phyloP scores from a whole-genome alignment of 2,329 filamentous ascomycete genomes.

The Chaetomium sp. region DNA sequence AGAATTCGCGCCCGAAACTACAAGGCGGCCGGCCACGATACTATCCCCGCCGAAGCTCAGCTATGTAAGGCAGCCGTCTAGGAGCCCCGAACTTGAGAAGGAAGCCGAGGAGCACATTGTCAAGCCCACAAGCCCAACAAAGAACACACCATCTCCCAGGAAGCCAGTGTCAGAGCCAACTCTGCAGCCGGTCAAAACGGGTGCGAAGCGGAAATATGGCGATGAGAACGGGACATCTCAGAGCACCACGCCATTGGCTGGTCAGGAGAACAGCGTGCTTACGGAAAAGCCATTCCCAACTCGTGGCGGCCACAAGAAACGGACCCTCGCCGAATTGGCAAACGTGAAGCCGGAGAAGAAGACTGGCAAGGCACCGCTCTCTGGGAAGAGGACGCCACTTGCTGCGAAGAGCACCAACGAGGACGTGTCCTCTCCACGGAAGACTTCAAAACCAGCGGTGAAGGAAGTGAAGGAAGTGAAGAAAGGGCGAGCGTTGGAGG shows the following conservation, averaged over 20 bases:
- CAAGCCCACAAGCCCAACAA: conserved; percentile 2
- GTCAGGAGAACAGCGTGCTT: conserved; percentile 25
- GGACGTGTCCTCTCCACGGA: conserved; percentile 53
- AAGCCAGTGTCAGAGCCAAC: neutral
- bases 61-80: conserved; percentile 15
- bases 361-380: conserved; percentile 41
- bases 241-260: conserved; percentile 29
- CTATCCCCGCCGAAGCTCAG: conserved; percentile 20
- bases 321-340: conserved; percentile 42
- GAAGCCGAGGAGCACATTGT: neutral
- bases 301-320: conserved; percentile 30
- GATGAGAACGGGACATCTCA: conserved; percentile 44
- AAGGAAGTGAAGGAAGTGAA: conserved; percentile 31
- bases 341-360: conserved; percentile 36
- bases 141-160: neutral
- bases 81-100: conserved; percentile 12
- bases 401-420: conserved; percentile 55
- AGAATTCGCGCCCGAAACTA: conserved; percentile 6
- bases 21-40: neutral
- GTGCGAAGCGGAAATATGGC: conserved; percentile 53
- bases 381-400: conserved; percentile 49
- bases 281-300: conserved; percentile 6
- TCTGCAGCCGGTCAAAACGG: conserved; percentile 34
- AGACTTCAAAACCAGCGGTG: conserved; percentile 32
- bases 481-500: conserved; percentile 22